Evolutionary conservation across 2,329 filamentous ascomycete genomes (phyloP).

Genomic region (Fusarium kyushuense): DNA sequence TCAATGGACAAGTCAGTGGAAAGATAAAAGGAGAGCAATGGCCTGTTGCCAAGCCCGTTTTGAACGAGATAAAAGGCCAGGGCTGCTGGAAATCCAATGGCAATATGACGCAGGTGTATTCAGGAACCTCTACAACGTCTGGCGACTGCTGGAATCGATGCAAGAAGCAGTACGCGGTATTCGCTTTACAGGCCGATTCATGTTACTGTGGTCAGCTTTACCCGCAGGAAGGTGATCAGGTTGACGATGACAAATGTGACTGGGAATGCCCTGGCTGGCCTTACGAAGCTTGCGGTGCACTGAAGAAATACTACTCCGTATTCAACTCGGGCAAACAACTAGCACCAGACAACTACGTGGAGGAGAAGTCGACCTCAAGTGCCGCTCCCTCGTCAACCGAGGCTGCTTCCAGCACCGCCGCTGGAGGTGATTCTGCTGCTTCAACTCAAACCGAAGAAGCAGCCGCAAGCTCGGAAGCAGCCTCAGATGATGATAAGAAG

Average conservation of each 20-base stretch:
- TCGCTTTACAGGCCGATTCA: conserved; percentile 70
- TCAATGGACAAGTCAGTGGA: conserved; percentile 3
- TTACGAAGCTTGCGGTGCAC: conserved; percentile 68
- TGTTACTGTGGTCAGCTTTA: conserved; percentile 82
- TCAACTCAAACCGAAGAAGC: conserved; percentile 35
- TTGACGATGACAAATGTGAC: conserved; percentile 71
- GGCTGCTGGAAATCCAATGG: conserved; percentile 64
- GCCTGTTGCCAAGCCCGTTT: conserved; percentile 54
- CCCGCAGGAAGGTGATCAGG: conserved; percentile 67
- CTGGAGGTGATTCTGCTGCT: not conserved
- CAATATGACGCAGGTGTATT: conserved; percentile 51
- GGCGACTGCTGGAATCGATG: conserved; percentile 59
- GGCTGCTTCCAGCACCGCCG: conserved; percentile 37
- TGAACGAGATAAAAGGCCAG: conserved; percentile 58
- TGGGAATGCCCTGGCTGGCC: conserved; percentile 73
- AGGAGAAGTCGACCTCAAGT: conserved; percentile 17
- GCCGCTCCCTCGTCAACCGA: conserved; percentile 47
- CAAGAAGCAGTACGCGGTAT: conserved; percentile 64
- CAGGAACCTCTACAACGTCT: conserved; percentile 48
- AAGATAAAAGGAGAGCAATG: conserved; percentile 46
- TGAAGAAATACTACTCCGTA: conserved; percentile 56
- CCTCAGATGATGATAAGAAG: conserved; percentile 10
- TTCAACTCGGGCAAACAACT: conserved; percentile 64
- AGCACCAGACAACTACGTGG: conserved; percentile 47
- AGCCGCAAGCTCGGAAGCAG: conserved; percentile 1